Evolutionary conservation across 2,329 filamentous ascomycete species (phyloP), one percentile per base, ranked within the genome.

Genomic region (Clonostachys sp.): DNA sequence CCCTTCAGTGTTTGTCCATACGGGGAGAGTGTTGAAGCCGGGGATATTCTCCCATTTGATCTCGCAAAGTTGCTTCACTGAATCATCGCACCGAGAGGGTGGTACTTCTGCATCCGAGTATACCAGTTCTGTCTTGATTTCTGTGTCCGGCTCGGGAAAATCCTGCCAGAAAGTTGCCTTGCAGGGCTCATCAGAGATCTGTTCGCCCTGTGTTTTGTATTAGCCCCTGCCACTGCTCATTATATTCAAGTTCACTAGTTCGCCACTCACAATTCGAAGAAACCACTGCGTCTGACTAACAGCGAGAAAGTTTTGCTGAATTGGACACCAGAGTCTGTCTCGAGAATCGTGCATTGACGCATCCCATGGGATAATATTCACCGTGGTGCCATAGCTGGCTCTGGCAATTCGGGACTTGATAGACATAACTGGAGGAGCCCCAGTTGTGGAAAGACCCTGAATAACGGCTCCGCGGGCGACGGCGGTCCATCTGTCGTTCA

Each of bases 21-120:
- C 8, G 3, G 24, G 24, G 9, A 30, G 24, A 30, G 38, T 30
- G 2, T 45, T 14, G 8, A 52, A 46, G 5, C 48, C 43, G 1
- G 52, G 46, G 4, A 46, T 14, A n/a, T 44, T 51, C 4, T n/a
- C 34, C 52, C 52, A 54, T 2, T 30, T 45, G 14, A 54, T 44
- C 2, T 10, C 35, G 41, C 52, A 54, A 8, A 51, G 44, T 13
- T 48, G 20, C 9, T 45, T 39, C 17, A 53, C 47, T 1, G n/a
- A 14, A 2, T 34, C 2, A 8, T 44, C 16, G 4, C 2, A 5
- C 1, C 34, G 33, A 5, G 6, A 6, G 7, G 52, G 52, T 1
- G 42, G 34, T 13, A 39, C 36, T 14, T 18, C 38, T 1, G 42
- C 30, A 4, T 36, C 34, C 8, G 40, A 47, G 45, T 30, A 38